A percentile compares a stretch with the other conserved stretches of the same genome.
Evolutionary conservation across 805 yeast species (phyloP).

Genomic region (Candida arabinofermentans): DNA sequence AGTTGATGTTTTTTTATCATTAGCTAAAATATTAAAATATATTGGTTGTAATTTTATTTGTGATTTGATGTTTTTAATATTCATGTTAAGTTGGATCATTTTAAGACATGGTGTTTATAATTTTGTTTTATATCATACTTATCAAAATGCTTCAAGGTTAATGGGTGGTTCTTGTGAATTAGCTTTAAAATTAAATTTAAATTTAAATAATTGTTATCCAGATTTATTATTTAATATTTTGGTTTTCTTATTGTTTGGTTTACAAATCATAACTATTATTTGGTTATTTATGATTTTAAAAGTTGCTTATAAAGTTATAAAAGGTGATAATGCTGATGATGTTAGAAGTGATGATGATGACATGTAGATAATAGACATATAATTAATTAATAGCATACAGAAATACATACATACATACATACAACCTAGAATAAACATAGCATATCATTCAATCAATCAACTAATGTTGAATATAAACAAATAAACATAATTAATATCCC

Average conservation of each 20-base stretch:
- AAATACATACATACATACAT: neutral
- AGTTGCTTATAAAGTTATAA: constrained; percentile 65
- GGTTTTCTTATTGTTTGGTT: constrained; percentile 51
- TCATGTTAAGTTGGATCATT: constrained; percentile 64
- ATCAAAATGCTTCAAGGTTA: constrained; percentile 39
- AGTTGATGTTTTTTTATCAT: constrained; percentile 67
- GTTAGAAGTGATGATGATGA: constrained; percentile 81
- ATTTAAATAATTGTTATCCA: constrained; percentile 42
- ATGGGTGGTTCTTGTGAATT: constrained; percentile 45
- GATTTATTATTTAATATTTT: constrained; percentile 43
- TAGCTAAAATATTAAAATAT: constrained; percentile 76
- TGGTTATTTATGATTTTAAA: constrained; percentile 75
- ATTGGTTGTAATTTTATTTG: constrained; percentile 57
- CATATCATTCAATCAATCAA: constrained; percentile 21
- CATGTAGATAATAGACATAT: too few relatives aligned
- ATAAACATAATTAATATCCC: constrained; percentile 52
- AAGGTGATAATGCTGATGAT: constrained; percentile 80
- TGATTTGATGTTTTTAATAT: constrained; percentile 64
- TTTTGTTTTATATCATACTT: constrained; percentile 59
- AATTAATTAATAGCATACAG: too few relatives aligned
- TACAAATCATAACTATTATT: constrained; percentile 60
- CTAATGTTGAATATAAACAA: constrained; percentile 48
- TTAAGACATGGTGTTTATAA: constrained; percentile 73
- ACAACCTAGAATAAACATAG: neutral
- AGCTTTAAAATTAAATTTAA: constrained; percentile 5